These are phyloP conservation scores for Adenanthera pavonina DNA, from an alignment of 306 rosid species.

Conservation along the genomic window DNA sequence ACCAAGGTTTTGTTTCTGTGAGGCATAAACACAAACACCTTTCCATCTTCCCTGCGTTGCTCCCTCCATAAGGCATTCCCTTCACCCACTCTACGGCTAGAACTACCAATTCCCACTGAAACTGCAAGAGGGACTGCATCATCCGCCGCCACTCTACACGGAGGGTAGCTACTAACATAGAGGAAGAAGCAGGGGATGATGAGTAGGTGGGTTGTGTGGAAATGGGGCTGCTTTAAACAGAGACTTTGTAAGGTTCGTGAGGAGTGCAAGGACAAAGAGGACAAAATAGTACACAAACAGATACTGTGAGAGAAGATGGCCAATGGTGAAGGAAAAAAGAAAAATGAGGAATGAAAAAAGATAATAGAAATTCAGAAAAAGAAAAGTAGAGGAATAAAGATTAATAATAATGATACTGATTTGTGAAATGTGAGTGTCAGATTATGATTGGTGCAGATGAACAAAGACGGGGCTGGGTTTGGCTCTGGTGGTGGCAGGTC, in stretches of 20 bases:
- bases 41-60: not conserved
- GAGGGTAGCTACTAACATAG: not conserved
- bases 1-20: constrained; percentile 13
- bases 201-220: not conserved
- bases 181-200: not conserved
- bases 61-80: too few relatives aligned
- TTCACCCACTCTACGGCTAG: not conserved
- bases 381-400: not conserved
- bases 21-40: constrained; percentile 34
- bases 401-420: not conserved
- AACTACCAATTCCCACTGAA: too few relatives aligned
- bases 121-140: not conserved
- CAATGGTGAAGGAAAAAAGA: not conserved
- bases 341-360: not conserved
- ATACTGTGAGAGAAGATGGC: not conserved
- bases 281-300: constrained; percentile 19
- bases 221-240: not conserved
- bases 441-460: not conserved
- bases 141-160: not conserved
- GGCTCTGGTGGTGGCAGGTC: not conserved
- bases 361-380: too few relatives aligned
- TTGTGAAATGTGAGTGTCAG: not conserved
- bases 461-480: not conserved
- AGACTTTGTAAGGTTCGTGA: constrained; percentile 5
- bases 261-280: not conserved